These are phyloP conservation scores for Carex scoparia DNA, from an alignment of 176 grass and related monocot species.

Conservation along the genomic window DNA sequence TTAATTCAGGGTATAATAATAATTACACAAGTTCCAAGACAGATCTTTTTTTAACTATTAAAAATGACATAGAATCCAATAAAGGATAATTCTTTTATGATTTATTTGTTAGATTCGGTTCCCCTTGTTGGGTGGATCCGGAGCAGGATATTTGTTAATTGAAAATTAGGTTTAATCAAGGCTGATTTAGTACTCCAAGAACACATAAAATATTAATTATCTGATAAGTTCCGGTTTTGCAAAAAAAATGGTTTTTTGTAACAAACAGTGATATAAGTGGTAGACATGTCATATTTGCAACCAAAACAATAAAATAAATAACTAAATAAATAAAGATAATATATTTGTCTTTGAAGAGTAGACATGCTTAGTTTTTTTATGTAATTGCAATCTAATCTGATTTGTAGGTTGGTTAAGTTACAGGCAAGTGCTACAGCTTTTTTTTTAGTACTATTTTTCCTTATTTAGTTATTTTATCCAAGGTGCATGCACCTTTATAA, in stretches of 20 bases:
- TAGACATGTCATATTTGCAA: background rate
- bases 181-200: slow-evolving; percentile 1
- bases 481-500: background rate
- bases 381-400: background rate
- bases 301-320: no score
- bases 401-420: slow-evolving; percentile 16
- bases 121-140: background rate
- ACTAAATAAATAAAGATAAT: no score
- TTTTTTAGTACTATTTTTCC: background rate
- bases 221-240: background rate
- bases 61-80: background rate
- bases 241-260: background rate
- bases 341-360: background rate
- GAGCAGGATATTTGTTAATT: slow-evolving; percentile 9
- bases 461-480: background rate
- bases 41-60: background rate
- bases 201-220: background rate
- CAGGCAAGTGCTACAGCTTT: background rate
- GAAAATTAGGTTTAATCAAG: background rate
- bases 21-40: background rate
- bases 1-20: background rate
- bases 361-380: background rate
- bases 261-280: background rate
- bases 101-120: background rate
- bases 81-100: background rate